phyloP scores from a whole-genome alignment of 1,139 yeast species.

The Dujonia santamariae region DNA sequence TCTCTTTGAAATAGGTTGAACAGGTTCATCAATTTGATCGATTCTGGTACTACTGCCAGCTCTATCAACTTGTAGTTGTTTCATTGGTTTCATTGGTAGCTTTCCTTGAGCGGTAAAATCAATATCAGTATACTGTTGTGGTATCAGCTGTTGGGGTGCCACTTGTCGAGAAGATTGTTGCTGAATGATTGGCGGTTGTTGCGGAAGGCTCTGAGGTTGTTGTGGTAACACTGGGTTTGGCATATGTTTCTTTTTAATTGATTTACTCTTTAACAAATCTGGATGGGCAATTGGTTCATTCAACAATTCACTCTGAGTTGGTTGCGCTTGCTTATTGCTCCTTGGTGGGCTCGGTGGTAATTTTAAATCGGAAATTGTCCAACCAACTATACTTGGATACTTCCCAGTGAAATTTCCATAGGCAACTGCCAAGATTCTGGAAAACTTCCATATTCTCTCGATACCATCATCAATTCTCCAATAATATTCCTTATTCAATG shows the following conservation, averaged over 20 bases:
- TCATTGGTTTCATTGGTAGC: constrained; percentile 44
- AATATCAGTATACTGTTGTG: constrained; percentile 29
- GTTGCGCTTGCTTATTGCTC: constrained; percentile 9
- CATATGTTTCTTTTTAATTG: constrained; percentile 24
- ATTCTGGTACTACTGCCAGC: constrained; percentile 9
- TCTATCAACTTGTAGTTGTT: constrained; percentile 27
- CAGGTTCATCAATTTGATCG: constrained; percentile 7
- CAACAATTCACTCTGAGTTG: constrained; percentile 8
- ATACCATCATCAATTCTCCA: constrained; percentile 76
- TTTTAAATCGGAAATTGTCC: constrained; percentile 33
- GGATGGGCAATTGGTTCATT: constrained; percentile 24
- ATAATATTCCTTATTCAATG: constrained; percentile 75
- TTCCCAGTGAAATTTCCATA: constrained; percentile 66
- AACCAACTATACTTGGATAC: constrained; percentile 55
- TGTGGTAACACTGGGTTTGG: constrained; percentile 25
- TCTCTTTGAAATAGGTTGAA: constrained; percentile 5
- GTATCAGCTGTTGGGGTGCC: constrained; percentile 2
- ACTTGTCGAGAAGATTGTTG: constrained; percentile 3
- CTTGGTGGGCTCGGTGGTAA: constrained; percentile 28
- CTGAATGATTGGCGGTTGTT: constrained; percentile 2
- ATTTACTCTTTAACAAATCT: constrained; percentile 22
- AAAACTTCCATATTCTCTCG: constrained; percentile 58
- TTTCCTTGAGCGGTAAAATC: constrained; percentile 46
- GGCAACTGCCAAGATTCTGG: constrained; percentile 58
- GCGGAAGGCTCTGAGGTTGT: constrained; percentile 16